Evolutionary conservation across 2,329 filamentous ascomycete genomes (phyloP).

Genomic region (Aspergillus sp.): DNA sequence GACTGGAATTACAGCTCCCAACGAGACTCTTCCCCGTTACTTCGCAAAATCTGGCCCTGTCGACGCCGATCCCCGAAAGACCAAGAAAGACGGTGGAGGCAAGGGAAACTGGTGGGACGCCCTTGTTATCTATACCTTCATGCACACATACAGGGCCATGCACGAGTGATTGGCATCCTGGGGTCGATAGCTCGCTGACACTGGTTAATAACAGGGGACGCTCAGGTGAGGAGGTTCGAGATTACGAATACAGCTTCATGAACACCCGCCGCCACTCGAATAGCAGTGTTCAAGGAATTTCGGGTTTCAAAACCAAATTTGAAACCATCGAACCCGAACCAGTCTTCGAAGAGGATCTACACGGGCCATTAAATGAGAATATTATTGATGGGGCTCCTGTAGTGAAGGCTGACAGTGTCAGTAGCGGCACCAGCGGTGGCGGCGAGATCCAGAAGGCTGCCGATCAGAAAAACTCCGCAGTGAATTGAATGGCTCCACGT

Average conservation of each 20-base stretch:
- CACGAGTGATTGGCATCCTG: not conserved
- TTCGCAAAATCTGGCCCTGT: constrained; percentile 84
- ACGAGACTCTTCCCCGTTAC: constrained; percentile 82
- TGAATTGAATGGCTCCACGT: not conserved
- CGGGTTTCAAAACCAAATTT: constrained; percentile 94
- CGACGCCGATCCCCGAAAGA: constrained; percentile 83
- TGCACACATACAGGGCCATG: not conserved
- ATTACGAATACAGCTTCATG: constrained; percentile 78
- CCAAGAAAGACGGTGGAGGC: constrained; percentile 93
- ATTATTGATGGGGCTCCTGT: constrained; percentile 15
- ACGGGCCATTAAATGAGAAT: constrained; percentile 62
- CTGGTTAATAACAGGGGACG: constrained; percentile 64
- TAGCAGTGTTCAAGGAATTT: constrained; percentile 72
- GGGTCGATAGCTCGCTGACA: constrained; percentile 1
- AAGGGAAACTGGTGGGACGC: constrained; percentile 85
- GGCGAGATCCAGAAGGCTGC: constrained; percentile 22
- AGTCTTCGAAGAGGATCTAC: constrained; percentile 84
- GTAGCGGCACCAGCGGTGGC: constrained; percentile 35
- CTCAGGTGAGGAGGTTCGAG: constrained; percentile 78
- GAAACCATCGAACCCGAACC: constrained; percentile 86
- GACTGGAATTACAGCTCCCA: constrained; percentile 67
- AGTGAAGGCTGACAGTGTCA: constrained; percentile 46
- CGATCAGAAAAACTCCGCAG: not conserved
- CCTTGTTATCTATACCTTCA: not conserved
- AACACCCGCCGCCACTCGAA: constrained; percentile 92